These are phyloP conservation scores for Colletotrichum limetticola DNA, from an alignment of 2,329 filamentous ascomycete species.

Conservation along the genomic window DNA sequence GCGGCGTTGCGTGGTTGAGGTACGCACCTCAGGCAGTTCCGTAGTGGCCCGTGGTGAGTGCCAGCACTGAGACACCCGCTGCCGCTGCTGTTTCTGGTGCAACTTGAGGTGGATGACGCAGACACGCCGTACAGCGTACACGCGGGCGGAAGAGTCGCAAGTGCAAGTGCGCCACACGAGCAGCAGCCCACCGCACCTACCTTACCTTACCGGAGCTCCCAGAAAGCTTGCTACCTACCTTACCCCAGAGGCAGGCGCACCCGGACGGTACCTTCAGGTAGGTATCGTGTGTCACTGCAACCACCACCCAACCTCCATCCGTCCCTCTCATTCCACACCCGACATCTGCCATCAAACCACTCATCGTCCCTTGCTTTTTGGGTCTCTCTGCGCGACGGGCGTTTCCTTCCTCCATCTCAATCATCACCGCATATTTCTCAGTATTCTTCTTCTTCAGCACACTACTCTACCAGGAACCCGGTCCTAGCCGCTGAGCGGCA, in stretches of 20 bases:
- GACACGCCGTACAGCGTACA: constrained; percentile 1
- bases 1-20: no score
- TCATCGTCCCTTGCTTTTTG: background rate
- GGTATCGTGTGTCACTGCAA: constrained; percentile 6
- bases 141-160: constrained; percentile 16
- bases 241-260: background rate
- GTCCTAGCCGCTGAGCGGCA: constrained; percentile 31
- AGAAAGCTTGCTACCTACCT: constrained; percentile 8
- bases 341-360: background rate
- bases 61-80: constrained; percentile 2
- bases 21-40: background rate
- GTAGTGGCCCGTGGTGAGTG: background rate
- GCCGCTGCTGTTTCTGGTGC: constrained; percentile 1
- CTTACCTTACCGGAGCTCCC: constrained; percentile 26
- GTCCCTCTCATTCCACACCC: background rate
- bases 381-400: background rate
- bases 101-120: constrained; percentile 29
- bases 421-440: background rate
- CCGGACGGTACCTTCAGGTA: background rate
- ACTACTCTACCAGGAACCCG: background rate
- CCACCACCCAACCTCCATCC: constrained; percentile 17
- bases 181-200: constrained; percentile 17
- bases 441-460: background rate
- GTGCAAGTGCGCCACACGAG: constrained; percentile 15
- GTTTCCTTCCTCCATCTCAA: background rate